A percentile compares a stretch with the other conserved stretches of the same genome.
Evolutionary conservation across 352 stramenopile genomes (phyloP).

Genomic region (Pythium rishiriense): DNA sequence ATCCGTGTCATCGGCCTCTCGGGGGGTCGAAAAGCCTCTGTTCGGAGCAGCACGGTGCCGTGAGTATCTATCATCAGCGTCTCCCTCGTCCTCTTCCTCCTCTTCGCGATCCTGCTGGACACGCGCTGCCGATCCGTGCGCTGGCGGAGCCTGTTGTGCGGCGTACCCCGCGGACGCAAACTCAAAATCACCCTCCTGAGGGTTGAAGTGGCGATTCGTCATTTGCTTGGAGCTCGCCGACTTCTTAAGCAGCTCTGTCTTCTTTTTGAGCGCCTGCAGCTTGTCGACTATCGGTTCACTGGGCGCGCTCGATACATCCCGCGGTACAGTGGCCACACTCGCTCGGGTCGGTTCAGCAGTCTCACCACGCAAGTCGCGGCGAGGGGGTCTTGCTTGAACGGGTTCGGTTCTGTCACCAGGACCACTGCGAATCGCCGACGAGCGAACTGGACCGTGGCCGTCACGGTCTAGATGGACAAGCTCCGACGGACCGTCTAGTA

Average conservation of each 20-base stretch:
- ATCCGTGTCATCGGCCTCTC: neutral
- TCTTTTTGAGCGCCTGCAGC: conserved; percentile 58
- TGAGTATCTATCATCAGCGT: neutral
- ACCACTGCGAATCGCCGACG: neutral
- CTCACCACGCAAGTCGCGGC: neutral
- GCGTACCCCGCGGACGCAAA: conserved; percentile 21
- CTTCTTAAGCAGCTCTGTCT: conserved; percentile 49
- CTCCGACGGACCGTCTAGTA: conserved; percentile 8
- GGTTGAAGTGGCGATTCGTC: conserved; percentile 19
- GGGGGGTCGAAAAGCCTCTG: neutral
- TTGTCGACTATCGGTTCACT: conserved; percentile 49
- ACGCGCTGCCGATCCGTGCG: neutral
- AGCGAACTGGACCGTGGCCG: neutral
- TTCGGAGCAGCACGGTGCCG: neutral
- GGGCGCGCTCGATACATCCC: conserved; percentile 20
- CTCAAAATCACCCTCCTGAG: conserved; percentile 26
- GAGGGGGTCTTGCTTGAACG: neutral
- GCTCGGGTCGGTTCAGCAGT: neutral
- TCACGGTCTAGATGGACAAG: neutral
- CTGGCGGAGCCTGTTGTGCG: conserved; percentile 12
- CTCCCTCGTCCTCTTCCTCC: neutral
- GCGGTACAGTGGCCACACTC: neutral
- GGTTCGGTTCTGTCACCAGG: neutral
- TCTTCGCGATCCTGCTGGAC: neutral
- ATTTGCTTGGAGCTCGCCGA: conserved; percentile 45